Evolutionary conservation across 2,329 filamentous ascomycete genomes (phyloP).

Genomic region (Ophiosphaerella korrae): DNA sequence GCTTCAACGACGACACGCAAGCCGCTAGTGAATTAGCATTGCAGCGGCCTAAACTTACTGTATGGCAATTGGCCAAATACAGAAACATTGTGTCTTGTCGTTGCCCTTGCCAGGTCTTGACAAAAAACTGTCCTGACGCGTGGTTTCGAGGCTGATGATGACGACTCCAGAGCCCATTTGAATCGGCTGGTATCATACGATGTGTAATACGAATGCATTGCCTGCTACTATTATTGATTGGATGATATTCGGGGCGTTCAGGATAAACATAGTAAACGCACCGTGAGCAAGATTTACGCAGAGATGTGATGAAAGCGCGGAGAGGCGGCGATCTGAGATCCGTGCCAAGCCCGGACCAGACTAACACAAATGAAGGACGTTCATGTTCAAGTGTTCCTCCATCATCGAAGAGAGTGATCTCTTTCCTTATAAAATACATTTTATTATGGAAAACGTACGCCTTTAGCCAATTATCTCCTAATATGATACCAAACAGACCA

Average conservation of each 20-base stretch:
- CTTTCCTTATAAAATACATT: no score
- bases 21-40: constrained; percentile 16
- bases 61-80: constrained; percentile 5
- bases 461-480: no score
- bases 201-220: neutral
- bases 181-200: neutral
- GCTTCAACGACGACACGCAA: constrained; percentile 13
- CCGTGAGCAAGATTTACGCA: neutral
- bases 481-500: no score
- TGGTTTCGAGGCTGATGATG: constrained; percentile 4
- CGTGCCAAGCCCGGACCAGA: neutral
- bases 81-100: constrained; percentile 8
- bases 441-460: no score
- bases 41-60: neutral
- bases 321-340: neutral
- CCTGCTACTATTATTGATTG: neutral
- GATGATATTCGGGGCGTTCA: neutral
- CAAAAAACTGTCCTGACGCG: constrained; percentile 11
- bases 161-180: neutral
- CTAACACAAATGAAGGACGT: neutral
- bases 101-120: constrained; percentile 1
- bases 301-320: constrained; percentile 2
- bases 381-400: neutral
- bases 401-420: no score
- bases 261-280: neutral